Percentiles rank a stretch among this genome's conserved stretches.
Conservation (phyloP, 306 rosid species). For the Arachis hypogaea region DNA sequence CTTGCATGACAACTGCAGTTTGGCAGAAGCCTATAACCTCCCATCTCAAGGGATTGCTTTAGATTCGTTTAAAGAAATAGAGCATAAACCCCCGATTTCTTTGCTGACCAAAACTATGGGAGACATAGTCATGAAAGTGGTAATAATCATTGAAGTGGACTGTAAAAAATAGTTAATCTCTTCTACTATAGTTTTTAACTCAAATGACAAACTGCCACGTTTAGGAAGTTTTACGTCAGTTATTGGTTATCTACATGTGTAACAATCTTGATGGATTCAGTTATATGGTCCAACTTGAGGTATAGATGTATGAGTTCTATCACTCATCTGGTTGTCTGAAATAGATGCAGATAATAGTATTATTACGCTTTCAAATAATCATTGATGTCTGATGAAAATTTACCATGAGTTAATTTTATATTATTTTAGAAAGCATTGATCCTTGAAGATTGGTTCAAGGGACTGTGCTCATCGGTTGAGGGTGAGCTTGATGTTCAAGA, state of each 20-base stretch:
- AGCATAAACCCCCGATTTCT: too few species aligned
- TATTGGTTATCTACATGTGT: conserved; percentile 4
- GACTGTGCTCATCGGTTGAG: conserved; percentile 53
- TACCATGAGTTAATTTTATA: conserved; percentile 14
- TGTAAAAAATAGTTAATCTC: too few species aligned
- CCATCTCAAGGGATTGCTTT: too few species aligned
- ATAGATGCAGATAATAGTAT: conserved; percentile 21
- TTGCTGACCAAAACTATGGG: too few species aligned
- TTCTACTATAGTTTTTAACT: not conserved
- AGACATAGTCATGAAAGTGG: too few species aligned
- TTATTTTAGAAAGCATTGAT: conserved; percentile 65
- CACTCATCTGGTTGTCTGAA: not conserved
- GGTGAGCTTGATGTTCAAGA: conserved; percentile 52
- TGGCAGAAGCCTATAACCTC: too few species aligned
- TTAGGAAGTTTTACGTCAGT: not conserved
- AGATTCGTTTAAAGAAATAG: too few species aligned
- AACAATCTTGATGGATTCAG: conserved; percentile 6
- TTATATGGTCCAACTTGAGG: not conserved
- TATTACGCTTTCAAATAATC: conserved; percentile 20
- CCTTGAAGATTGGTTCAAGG: conserved; percentile 82
- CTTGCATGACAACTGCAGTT: too few species aligned
- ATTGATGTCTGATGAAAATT: not conserved
- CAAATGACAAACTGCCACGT: not conserved
- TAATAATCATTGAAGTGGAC: too few species aligned
- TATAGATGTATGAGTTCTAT: not conserved